Evolutionary conservation across 2,329 filamentous ascomycete species (phyloP).

Genomic region (Fusarium pilosicola): DNA sequence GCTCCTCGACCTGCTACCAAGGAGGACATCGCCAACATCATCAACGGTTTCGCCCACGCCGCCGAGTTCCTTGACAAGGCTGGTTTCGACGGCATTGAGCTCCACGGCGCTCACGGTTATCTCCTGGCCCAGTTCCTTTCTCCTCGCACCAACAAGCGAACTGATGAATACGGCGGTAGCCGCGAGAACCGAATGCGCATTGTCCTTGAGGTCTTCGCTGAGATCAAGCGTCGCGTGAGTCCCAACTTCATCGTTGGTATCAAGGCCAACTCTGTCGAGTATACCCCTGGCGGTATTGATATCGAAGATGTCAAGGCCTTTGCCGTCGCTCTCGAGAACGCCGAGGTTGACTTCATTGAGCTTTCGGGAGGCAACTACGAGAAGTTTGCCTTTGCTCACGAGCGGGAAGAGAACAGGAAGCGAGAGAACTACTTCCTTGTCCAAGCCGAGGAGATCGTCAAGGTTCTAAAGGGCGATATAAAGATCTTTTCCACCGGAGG

Average conservation of each 20-base stretch:
- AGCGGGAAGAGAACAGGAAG: conserved; percentile 62
- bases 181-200: conserved; percentile 57
- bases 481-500: conserved; percentile 30
- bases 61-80: conserved; percentile 54
- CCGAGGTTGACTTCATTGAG: conserved; percentile 66
- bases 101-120: conserved; percentile 49
- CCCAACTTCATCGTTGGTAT: conserved; percentile 58
- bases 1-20: conserved; percentile 42
- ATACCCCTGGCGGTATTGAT: conserved; percentile 61
- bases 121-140: conserved; percentile 60
- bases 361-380: conserved; percentile 69
- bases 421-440: conserved; percentile 68
- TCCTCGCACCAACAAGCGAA: conserved; percentile 58
- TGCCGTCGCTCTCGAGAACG: conserved; percentile 56
- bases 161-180: conserved; percentile 58
- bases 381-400: conserved; percentile 59
- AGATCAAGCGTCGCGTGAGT: conserved; percentile 58
- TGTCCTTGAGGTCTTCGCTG: conserved; percentile 53
- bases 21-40: conserved; percentile 19
- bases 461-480: conserved; percentile 20
- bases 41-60: conserved; percentile 46
- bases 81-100: conserved; percentile 30
- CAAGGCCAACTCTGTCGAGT: conserved; percentile 66
- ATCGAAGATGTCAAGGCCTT: conserved; percentile 61
- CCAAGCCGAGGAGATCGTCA: conserved; percentile 62